Evolutionary conservation across 2,329 filamentous ascomycete species (phyloP), one percentile per base, ranked within the genome.

Genomic region (Aspergillus eucalypticola): DNA sequence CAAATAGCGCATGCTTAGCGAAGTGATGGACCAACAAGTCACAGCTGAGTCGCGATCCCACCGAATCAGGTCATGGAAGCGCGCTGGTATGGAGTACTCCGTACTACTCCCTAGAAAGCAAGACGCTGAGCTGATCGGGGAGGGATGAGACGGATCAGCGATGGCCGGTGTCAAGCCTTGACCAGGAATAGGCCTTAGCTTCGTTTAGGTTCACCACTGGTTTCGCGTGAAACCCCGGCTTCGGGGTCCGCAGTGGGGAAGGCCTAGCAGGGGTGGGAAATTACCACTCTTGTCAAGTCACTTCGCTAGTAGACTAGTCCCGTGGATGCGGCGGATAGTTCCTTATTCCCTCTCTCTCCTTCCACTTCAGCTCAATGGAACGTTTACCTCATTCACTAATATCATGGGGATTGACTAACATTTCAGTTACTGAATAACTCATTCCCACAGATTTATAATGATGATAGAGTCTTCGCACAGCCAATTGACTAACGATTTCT

Each of bases 211-310:
- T 50, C 46, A 50, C 46, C 46, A 50, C 46, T 50, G 5, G 29
- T 32, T 17, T 27, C 8, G 25, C 25, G 3, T 7, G 2, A 23
- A 19, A 3, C 46, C 46, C 46, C 46, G 46, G 46, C 23, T 29
- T 27, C 15, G 25, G 25, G 23, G 15, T 3, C 23, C 25, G 25
- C 17, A 5, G 46, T 29, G 46, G 46, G 25, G 46, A 21, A 27
- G n/a, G 25, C 19, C 46, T n/a, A 50, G 46, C 46, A 50, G n/a
- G 46, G 46, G 46, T 50, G 25, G 15, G 46, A 50, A 50, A 50
- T 50, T 27, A 50, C 8, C 17, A 44, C 41, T 23, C 10, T 15
- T 44, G 41, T 11, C 4, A 5, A 44, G 7, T 44, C 41, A 44
- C 41, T 8, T 44, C 2, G 41, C 41, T 23, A 44, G 41, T 44